Evolutionary conservation across 768 basidiomycete genomes (phyloP), one percentile per base, ranked within the genome.

Genomic region (Phlegmacium glaucopus): DNA sequence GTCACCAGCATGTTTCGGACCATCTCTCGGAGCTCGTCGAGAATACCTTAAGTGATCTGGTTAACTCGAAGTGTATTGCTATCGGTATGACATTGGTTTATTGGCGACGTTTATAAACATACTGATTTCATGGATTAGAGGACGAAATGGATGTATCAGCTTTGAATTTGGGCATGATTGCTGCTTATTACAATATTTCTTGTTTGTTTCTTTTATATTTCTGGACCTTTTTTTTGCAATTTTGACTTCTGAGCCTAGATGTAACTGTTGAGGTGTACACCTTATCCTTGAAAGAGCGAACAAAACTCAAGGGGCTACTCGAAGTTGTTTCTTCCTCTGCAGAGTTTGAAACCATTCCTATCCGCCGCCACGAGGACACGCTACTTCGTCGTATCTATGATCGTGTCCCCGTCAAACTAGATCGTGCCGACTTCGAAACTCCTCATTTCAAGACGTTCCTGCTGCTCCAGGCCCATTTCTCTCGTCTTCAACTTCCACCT

Each of bases 371-470:
- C 67, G 96, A 98, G 70, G 90, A 93, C 44, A 61, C 74, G 0
- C 67, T 95, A 3, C 79, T 96, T 8, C 83, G 87, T 36, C 83
- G 92, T 8, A 90, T 96, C 51, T 98, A 98, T 63, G 93, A 97
- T 61, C 90, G 94, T 16, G 87, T 95, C 1, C 95, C 95, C 1
- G 95, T 98, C 72, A 98, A 98, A 70, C 78, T 97, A 35, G 85
- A 90, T 41, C 61, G 63, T 1, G 68, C 63, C 50, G 89, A 97
- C 67, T 98, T 92, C 67, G 91, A 94, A 60, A 87, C 90, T 12
- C 96, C 95, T 0, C 86, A 95, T 62, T 98, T 97, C 86, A 98
- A 99, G 73, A 94, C 94, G 0, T 96, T 95, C 85, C 76, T 98
- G 26, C 81, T 98, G 1, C 77, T 99, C 1, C 94, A 99, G 62